These are phyloP conservation scores for Marchantia paleacea DNA, from an alignment of 225 moss, liverwort and hornwort species.

Conservation along the genomic window DNA sequence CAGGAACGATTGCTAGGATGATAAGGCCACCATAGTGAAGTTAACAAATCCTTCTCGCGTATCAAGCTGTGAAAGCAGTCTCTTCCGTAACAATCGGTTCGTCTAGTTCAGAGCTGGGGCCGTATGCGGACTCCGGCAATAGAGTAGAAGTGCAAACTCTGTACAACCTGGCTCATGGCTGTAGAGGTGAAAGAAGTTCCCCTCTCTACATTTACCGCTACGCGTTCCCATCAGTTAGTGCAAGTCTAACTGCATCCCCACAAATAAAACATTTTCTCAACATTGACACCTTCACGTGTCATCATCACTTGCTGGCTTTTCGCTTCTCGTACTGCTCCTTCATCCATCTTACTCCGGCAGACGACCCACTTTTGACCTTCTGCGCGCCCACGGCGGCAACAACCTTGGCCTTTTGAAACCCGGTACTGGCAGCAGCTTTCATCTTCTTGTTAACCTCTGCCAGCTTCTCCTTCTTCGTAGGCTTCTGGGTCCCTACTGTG, in stretches of 20 bases:
- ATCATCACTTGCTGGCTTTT: slow-evolving; percentile 35
- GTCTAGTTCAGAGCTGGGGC: background rate
- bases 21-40: background rate
- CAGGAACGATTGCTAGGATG: background rate
- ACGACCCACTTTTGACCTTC: slow-evolving; percentile 66
- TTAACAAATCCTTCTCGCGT: background rate
- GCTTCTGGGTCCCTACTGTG: slow-evolving; percentile 18
- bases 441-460: slow-evolving; percentile 58
- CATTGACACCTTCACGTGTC: background rate
- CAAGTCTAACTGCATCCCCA: background rate
- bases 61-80: background rate
- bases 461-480: slow-evolving; percentile 71
- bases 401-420: slow-evolving; percentile 70
- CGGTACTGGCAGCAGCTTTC: slow-evolving; percentile 71
- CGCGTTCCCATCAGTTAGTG: background rate
- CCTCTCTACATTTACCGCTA: background rate
- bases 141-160: background rate
- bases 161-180: background rate
- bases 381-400: slow-evolving; percentile 76
- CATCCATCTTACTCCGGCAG: slow-evolving; percentile 76
- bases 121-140: background rate
- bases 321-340: slow-evolving; percentile 78
- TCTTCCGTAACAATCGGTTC: background rate
- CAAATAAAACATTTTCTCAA: background rate
- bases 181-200: background rate